Percentiles rank a stretch among this genome's conserved stretches.
phyloP scores from a whole-genome alignment of 139 green algal genomes.

The Picochlorum sp. region DNA sequence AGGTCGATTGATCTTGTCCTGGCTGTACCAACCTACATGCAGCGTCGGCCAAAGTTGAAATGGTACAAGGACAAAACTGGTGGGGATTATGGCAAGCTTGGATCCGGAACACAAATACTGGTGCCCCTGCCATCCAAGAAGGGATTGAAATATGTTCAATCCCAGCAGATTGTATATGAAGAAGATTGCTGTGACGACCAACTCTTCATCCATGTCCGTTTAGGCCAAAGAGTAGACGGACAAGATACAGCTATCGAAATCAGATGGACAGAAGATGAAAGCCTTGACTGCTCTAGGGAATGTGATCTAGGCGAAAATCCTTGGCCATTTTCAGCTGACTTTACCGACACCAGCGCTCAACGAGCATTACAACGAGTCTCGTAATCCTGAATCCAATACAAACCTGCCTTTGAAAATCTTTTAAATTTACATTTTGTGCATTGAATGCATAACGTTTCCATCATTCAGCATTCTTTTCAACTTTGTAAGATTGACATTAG shows the following conservation, averaged over 20 bases:
- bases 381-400: too few species aligned
- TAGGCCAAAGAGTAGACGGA: not conserved
- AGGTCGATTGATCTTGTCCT: not conserved
- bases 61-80: not conserved
- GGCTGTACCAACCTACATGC: not conserved
- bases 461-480: too few species aligned
- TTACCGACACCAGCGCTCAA: not conserved
- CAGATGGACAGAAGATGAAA: not conserved
- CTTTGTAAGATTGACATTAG: too few species aligned
- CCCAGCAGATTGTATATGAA: not conserved
- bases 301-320: not conserved
- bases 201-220: not conserved
- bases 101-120: not conserved
- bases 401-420: too few species aligned
- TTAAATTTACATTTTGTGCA: too few species aligned
- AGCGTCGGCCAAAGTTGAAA: not conserved
- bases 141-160: not conserved
- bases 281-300: not conserved
- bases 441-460: too few species aligned
- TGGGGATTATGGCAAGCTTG: not conserved
- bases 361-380: not conserved
- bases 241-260: not conserved
- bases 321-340: not conserved
- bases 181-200: not conserved
- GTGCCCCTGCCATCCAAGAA: not conserved